Evolutionary conservation across 2,329 filamentous ascomycete species (phyloP), one percentile per base, ranked within the genome.

Genomic region (Trichoderma endophyticum): DNA sequence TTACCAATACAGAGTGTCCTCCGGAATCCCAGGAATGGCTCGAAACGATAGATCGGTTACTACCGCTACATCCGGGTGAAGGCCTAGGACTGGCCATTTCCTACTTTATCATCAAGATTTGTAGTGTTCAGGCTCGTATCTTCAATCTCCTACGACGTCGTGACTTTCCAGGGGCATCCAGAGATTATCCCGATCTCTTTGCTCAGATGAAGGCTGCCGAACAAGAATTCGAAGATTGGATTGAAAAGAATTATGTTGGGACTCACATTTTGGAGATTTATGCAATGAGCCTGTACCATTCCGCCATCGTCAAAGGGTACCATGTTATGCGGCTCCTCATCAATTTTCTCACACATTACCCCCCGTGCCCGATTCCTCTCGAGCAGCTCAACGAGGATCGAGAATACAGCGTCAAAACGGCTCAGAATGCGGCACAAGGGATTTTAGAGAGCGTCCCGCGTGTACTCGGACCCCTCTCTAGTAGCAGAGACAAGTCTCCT

Each of bases 21-120:
- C 77, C 81, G 1, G 82, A 83, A 54, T 78, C 80, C 6, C 73
- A 77, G 2, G 77, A 77, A 66, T 83, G 82, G 82, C 77, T 83
- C 8, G 70, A 61, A n/a, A 64, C 76, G 15, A 78, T 83, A 6
- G 75, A 76, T 26, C 71, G 77, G 4, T 74, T 71, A 18, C 68
- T 78, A 18, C 39, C 71, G 18, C 69, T 78, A n/a, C 43, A 69
- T 6, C 73, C 76, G 0, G 76, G 73, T 28, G 80, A 83, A 63
- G 75, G 63, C 6, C 64, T 79, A n/a, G 74, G 76, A 1, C 71
- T 82, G 12, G 65, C 75, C 30, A 76, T 81, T 30, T 75, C 76
- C 18, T 56, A 72, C 8, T 82, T 79, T 57, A 74, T 82, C 24
- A 72, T 61, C 59, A 77, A 75, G 62, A 73, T 79, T n/a, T 75